phyloP scores from a whole-genome alignment of 2,329 filamentous ascomycete species.

The Lasiodiplodia sp. region DNA sequence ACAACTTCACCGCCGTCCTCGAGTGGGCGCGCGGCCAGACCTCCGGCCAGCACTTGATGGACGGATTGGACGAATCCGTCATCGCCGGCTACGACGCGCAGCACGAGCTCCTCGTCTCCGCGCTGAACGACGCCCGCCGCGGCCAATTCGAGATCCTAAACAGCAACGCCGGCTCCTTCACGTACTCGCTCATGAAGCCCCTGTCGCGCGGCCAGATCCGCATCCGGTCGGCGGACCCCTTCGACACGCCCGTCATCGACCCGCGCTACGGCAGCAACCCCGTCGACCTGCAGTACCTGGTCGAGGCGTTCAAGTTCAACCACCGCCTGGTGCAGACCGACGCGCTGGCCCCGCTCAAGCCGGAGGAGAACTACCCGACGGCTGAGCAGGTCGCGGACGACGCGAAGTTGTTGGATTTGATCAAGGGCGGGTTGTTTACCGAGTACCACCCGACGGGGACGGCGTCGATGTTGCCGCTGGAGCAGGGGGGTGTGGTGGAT shows the following conservation, averaged over 20 bases:
- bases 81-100: constrained; percentile 29
- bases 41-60: constrained; percentile 7
- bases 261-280: constrained; percentile 38
- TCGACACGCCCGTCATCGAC: constrained; percentile 39
- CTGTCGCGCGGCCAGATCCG: constrained; percentile 39
- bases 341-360: constrained; percentile 35
- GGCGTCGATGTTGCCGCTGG: constrained; percentile 39
- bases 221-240: constrained; percentile 35
- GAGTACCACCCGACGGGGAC: constrained; percentile 43
- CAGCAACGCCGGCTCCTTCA: constrained; percentile 27
- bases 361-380: constrained; percentile 38
- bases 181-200: constrained; percentile 34
- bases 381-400: constrained; percentile 37
- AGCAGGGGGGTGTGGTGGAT: constrained; percentile 41
- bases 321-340: constrained; percentile 32
- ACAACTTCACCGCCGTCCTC: constrained; percentile 21
- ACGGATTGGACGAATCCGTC: constrained; percentile 12
- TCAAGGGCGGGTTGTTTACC: constrained; percentile 36
- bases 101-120: constrained; percentile 7
- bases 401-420: constrained; percentile 36
- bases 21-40: background rate
- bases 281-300: constrained; percentile 36
- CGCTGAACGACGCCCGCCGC: constrained; percentile 18
- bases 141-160: constrained; percentile 30
- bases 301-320: constrained; percentile 37